Evolutionary conservation across 1,139 yeast genomes (phyloP).

Genomic region (Blastobotrys buckinghamii): DNA sequence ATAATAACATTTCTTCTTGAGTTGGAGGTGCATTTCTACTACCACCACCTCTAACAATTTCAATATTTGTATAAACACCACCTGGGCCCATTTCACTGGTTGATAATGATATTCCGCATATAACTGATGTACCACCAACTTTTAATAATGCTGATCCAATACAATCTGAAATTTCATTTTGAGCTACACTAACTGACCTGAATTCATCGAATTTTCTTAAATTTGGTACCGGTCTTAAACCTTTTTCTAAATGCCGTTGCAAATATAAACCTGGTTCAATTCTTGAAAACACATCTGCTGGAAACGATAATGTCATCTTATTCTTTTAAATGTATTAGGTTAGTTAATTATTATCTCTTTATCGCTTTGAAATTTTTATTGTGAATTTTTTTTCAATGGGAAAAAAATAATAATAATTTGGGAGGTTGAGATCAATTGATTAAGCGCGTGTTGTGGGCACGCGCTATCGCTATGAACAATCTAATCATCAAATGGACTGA

Average conservation of each 20-base stretch:
- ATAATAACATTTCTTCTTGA: constrained; percentile 79
- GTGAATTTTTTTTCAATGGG: not conserved
- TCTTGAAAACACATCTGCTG: constrained; percentile 77
- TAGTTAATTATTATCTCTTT: too few species aligned
- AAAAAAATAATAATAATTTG: not conserved
- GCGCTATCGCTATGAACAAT: too few species aligned
- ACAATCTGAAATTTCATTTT: constrained; percentile 13
- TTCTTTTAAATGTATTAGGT: too few species aligned
- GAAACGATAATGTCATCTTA: constrained; percentile 42
- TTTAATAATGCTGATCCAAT: constrained; percentile 70
- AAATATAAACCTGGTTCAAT: constrained; percentile 82
- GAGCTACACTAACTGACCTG: constrained; percentile 45
- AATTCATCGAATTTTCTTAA: constrained; percentile 68
- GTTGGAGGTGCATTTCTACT: constrained; percentile 53
- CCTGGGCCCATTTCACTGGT: constrained; percentile 41
- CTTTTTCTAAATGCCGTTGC: constrained; percentile 71
- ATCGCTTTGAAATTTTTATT: not conserved
- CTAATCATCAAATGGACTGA: too few species aligned
- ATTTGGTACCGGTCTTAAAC: constrained; percentile 50
- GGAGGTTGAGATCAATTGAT: not conserved
- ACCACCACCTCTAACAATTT: constrained; percentile 66
- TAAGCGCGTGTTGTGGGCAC: too few species aligned
- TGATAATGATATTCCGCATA: constrained; percentile 72
- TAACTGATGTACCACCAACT: constrained; percentile 68
- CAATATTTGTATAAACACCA: constrained; percentile 69